Evolutionary conservation across 129 eudicot species (phyloP).

Genomic region (Helichrysum umbraculigerum): DNA sequence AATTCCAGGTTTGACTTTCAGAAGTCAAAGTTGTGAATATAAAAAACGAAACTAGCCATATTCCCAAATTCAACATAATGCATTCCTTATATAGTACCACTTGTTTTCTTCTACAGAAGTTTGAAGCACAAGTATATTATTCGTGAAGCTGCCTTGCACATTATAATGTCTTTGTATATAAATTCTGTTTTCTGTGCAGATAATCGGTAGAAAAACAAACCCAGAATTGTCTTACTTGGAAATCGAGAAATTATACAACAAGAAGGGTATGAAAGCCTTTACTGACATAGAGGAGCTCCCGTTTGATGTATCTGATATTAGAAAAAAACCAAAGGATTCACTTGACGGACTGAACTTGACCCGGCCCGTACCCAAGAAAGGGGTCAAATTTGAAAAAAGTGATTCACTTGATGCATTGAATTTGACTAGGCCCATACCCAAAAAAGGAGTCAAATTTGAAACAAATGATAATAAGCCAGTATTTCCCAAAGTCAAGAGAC

Average conservation of each 20-base stretch:
- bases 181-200: constrained; percentile 41
- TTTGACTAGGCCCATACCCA: constrained; percentile 70
- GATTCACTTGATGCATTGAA: constrained; percentile 48
- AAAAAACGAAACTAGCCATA: constrained; percentile 1
- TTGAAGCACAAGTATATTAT: neutral
- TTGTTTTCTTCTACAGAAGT: neutral
- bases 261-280: constrained; percentile 49
- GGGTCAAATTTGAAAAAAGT: constrained; percentile 46
- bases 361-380: constrained; percentile 65
- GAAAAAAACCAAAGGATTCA: constrained; percentile 39
- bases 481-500: constrained; percentile 34
- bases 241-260: constrained; percentile 64
- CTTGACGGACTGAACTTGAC: constrained; percentile 53
- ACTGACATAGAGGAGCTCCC: constrained; percentile 63
- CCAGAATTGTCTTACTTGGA: constrained; percentile 68
- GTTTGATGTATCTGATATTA: constrained; percentile 50
- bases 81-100: neutral
- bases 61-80: neutral
- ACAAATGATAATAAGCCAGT: constrained; percentile 45
- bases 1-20: constrained; percentile 10
- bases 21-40: constrained; percentile 11
- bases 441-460: constrained; percentile 63
- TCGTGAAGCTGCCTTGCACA: neutral
- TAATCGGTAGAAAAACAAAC: constrained; percentile 63
- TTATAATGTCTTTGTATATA: neutral